A percentile compares a stretch with the other conserved stretches of the same genome.
Conservation (phyloP, 1,139 yeast genomes). For the Debaryomyces psychrophilus region DNA sequence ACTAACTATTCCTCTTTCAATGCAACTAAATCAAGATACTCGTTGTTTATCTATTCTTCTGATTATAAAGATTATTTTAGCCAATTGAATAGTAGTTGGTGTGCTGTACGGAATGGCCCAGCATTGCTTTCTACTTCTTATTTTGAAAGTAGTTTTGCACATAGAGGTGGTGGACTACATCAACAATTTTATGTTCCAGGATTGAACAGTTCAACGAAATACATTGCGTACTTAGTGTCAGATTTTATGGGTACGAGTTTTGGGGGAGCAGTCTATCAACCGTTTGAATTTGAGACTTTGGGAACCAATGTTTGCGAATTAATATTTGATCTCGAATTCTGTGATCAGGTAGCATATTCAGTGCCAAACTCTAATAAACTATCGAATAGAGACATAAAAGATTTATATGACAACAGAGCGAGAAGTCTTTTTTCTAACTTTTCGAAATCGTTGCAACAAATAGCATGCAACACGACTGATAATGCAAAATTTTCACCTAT, state of each 20-base stretch:
- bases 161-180: slow-evolving; percentile 51
- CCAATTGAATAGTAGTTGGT: slow-evolving; percentile 62
- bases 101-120: slow-evolving; percentile 65
- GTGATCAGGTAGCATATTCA: slow-evolving; percentile 81
- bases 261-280: slow-evolving; percentile 71
- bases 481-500: slow-evolving; percentile 77
- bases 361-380: slow-evolving; percentile 62
- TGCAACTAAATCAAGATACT: slow-evolving; percentile 40
- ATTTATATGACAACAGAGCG: slow-evolving; percentile 68
- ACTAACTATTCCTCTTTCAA: slow-evolving; percentile 26
- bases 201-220: slow-evolving; percentile 61
- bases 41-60: slow-evolving; percentile 50
- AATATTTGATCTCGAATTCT: slow-evolving; percentile 74
- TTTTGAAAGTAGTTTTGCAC: slow-evolving; percentile 45
- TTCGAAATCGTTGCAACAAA: slow-evolving; percentile 72
- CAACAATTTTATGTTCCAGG: slow-evolving; percentile 67
- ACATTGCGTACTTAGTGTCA: slow-evolving; percentile 67
- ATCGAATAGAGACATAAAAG: slow-evolving; percentile 26
- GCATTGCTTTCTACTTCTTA: slow-evolving; percentile 30
- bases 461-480: slow-evolving; percentile 73
- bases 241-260: slow-evolving; percentile 44
- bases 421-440: slow-evolving; percentile 61
- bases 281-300: slow-evolving; percentile 65
- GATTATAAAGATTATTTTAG: slow-evolving; percentile 41
- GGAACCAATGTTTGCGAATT: slow-evolving; percentile 64